phyloP scores from a whole-genome alignment of 148 eudicot genomes.

The Camellia granthamiana region DNA sequence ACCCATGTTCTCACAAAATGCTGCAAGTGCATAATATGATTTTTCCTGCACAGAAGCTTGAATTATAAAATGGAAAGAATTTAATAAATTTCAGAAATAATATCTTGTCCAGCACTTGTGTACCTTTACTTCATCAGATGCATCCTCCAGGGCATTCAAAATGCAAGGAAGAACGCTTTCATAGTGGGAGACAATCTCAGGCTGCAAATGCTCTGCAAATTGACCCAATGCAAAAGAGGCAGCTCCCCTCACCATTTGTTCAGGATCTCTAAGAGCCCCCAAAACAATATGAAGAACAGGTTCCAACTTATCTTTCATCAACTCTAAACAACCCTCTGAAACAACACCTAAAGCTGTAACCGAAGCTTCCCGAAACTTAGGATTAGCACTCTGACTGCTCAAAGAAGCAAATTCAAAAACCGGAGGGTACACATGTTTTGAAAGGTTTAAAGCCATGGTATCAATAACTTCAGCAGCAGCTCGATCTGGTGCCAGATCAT shows the following conservation, averaged over 20 bases:
- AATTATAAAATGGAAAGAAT: constrained; percentile 13
- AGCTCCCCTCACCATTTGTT: constrained; percentile 95
- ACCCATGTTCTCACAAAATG: constrained; percentile 95
- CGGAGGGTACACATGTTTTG: constrained; percentile 79
- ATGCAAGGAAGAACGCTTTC: constrained; percentile 89
- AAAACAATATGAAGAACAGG: constrained; percentile 80
- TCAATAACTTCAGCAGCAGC: constrained; percentile 98
- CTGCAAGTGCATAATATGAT: constrained; percentile 96
- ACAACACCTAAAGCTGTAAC: constrained; percentile 85
- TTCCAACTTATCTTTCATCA: constrained; percentile 69
- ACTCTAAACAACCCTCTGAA: constrained; percentile 83
- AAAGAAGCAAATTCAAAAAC: constrained; percentile 81
- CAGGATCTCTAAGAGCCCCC: constrained; percentile 89
- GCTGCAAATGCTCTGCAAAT: constrained; percentile 94
- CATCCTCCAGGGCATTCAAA: constrained; percentile 75
- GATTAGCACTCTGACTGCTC: constrained; percentile 68
- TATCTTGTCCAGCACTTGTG: constrained; percentile 1
- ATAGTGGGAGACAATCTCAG: constrained; percentile 87
- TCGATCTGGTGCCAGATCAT: constrained; percentile 92
- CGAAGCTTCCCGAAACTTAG: constrained; percentile 86
- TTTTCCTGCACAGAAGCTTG: constrained; percentile 60
- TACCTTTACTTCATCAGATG: constrained; percentile 97
- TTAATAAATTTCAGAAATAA: neutral
- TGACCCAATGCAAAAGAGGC: constrained; percentile 95
- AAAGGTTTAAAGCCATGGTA: constrained; percentile 82